Percentiles rank a stretch among this genome's conserved stretches.
Conservation (phyloP, 2,329 filamentous ascomycete species). For the Bipolaris cookei region DNA sequence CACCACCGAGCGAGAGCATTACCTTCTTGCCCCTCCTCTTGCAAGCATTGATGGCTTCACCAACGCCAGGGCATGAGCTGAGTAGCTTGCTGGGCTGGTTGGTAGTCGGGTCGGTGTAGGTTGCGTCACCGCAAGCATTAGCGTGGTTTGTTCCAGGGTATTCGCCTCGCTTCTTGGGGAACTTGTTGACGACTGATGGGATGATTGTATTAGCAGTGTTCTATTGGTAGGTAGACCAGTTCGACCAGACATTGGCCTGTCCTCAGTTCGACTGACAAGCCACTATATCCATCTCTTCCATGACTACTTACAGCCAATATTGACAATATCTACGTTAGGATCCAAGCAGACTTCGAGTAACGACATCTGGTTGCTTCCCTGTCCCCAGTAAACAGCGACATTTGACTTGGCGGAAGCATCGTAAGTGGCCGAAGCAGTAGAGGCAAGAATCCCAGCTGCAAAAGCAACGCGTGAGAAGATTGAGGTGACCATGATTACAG, state of each 20-base stretch:
- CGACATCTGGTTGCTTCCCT: constrained; percentile 58
- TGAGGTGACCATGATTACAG: constrained; percentile 47
- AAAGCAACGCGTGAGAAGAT: constrained; percentile 40
- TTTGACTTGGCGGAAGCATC: constrained; percentile 54
- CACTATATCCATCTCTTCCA: not conserved
- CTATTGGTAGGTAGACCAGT: not conserved
- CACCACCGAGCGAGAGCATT: constrained; percentile 57
- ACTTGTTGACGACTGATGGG: constrained; percentile 55
- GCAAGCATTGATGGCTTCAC: constrained; percentile 40
- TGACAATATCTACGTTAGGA: constrained; percentile 61
- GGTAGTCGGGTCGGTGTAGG: constrained; percentile 44
- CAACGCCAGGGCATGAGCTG: constrained; percentile 41
- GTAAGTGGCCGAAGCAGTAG: constrained; percentile 51
- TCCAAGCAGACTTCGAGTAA: constrained; percentile 61
- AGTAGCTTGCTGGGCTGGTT: not conserved
- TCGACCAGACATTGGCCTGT: not conserved
- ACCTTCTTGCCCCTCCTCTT: constrained; percentile 47
- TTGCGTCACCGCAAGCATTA: constrained; percentile 54
- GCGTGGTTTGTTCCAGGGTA: constrained; percentile 64
- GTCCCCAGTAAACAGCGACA: constrained; percentile 63
- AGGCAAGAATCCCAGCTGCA: constrained; percentile 44
- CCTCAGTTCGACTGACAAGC: not conserved
- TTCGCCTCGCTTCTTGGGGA: constrained; percentile 56
- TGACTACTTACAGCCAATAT: constrained; percentile 52
- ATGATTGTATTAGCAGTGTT: not conserved